Evolutionary conservation across 1,284 basidiomycete genomes (phyloP), one percentile per base, ranked within the genome.

Genomic region (Tylopilus sp.): DNA sequence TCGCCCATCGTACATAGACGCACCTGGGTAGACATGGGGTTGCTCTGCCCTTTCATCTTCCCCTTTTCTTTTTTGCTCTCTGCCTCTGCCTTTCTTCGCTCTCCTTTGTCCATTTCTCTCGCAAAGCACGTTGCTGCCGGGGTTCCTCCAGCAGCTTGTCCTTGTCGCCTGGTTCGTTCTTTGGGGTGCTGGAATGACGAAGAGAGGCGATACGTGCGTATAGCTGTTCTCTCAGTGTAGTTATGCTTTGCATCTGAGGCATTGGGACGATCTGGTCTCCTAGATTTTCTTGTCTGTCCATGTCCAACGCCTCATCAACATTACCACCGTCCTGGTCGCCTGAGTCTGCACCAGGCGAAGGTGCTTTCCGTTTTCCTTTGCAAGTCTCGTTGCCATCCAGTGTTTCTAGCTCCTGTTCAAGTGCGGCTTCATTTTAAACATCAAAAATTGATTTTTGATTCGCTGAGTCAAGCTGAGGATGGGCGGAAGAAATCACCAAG

Each of bases 371-470:
- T 76, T 90, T 90, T 63, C 86, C 82, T 68, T 85, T 84, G 53
- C 49, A 57, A 32, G 49, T 60, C 22, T 26, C 41, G 19, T 53
- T 18, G 44, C 67, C 69, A 56, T 80, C 76, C 26, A 67, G 55
- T 33, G 41, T 19, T 9, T 41, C 32, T 26, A 33, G 54, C 60
- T 70, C 69, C 4, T 57, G 63, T 51, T 68, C 62, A 67, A 73
- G 26, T 19, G 81, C 73, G 29, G 81, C 79, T 73, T 91, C 88
- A 66, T 85, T 83, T 76, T 93, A 92, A 41, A 96, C 81, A 64
- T 97, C 93, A 26, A 94, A 73, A 41, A 95, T 85, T 12, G 92
- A 92, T 79, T 94, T 93, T 74, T 95, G 87, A 80, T 97, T 96
- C 8, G 90, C 90, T 2, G 96, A 96, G 78, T 98, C 95, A 70